phyloP scores from a whole-genome alignment of 441 rosid species.

The Pelargonium australe region DNA sequence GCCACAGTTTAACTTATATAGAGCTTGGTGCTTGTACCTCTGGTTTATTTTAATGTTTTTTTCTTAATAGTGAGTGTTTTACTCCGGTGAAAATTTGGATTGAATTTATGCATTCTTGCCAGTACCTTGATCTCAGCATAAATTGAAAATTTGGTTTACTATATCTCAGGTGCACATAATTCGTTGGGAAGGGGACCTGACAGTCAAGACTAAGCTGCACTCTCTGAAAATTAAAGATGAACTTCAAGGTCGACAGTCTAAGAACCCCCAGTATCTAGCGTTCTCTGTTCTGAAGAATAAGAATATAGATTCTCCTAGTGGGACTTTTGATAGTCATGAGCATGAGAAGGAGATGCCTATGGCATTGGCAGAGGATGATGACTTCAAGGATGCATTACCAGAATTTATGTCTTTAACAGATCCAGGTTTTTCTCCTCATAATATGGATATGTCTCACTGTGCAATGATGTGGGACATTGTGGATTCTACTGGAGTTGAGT shows the following conservation, averaged over 20 bases:
- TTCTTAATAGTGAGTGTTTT: neutral
- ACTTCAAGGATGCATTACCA: constrained; percentile 86
- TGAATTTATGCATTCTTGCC: neutral
- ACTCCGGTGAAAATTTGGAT: too few species aligned
- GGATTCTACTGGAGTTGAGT: constrained; percentile 43
- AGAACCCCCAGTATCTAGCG: constrained; percentile 61
- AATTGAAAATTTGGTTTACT: neutral
- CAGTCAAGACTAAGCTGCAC: constrained; percentile 80
- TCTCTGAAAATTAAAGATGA: constrained; percentile 88
- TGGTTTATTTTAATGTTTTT: neutral
- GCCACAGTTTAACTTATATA: neutral
- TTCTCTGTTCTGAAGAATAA: constrained; percentile 74
- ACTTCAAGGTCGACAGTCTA: constrained; percentile 62
- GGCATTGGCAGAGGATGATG: constrained; percentile 67
- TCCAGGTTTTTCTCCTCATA: constrained; percentile 40
- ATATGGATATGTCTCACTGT: constrained; percentile 40
- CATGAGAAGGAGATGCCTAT: constrained; percentile 28
- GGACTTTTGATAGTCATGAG: constrained; percentile 30
- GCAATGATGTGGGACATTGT: constrained; percentile 32
- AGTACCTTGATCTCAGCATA: too few species aligned
- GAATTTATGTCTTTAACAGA: constrained; percentile 73
- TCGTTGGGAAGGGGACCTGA: constrained; percentile 61
- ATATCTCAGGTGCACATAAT: constrained; percentile 66
- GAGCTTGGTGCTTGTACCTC: neutral
- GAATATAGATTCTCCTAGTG: constrained; percentile 34